Conservation (phyloP, 2,329 filamentous ascomycete genomes). For the Colletotrichum falcatum region DNA sequence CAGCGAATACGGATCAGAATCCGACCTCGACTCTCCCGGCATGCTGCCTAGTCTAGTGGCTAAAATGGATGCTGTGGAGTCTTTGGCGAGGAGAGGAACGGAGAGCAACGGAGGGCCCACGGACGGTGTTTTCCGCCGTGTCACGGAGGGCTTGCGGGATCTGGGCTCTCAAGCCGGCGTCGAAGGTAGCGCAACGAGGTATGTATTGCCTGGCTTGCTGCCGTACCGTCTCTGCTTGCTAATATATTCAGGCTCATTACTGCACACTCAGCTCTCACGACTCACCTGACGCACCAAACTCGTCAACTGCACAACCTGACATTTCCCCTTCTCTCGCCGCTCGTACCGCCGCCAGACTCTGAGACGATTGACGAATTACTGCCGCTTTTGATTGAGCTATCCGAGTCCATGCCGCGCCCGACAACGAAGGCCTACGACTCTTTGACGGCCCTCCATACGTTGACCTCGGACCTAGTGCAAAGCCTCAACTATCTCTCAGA, state of each 20-base stretch:
- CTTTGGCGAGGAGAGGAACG: conserved; percentile 73
- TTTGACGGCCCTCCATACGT: conserved; percentile 74
- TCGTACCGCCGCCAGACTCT: conserved; percentile 70
- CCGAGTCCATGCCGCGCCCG: conserved; percentile 74
- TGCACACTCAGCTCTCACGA: conserved; percentile 79
- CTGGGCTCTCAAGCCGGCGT: conserved; percentile 79
- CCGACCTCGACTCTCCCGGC: conserved; percentile 75
- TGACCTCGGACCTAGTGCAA: conserved; percentile 80
- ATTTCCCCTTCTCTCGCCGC: conserved; percentile 77
- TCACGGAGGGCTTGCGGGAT: conserved; percentile 77
- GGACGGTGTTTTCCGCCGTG: conserved; percentile 75
- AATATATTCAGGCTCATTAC: conserved; percentile 72
- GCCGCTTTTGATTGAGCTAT: conserved; percentile 73
- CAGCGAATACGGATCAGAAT: conserved; percentile 79
- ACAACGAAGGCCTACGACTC: conserved; percentile 73
- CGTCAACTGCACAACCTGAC: conserved; percentile 80
- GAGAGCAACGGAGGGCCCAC: conserved; percentile 74
- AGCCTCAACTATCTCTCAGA: conserved; percentile 90
- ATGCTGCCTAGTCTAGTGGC: conserved; percentile 75
- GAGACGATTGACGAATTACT: conserved; percentile 77
- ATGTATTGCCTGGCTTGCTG: conserved; percentile 44
- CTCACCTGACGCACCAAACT: conserved; percentile 80
- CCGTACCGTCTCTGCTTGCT: conserved; percentile 1
- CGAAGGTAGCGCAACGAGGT: conserved; percentile 79
- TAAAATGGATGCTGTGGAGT: conserved; percentile 79